phyloP scores from a whole-genome alignment of 2,329 filamentous ascomycete genomes.

The Myriosclerotinia duriaeana region DNA sequence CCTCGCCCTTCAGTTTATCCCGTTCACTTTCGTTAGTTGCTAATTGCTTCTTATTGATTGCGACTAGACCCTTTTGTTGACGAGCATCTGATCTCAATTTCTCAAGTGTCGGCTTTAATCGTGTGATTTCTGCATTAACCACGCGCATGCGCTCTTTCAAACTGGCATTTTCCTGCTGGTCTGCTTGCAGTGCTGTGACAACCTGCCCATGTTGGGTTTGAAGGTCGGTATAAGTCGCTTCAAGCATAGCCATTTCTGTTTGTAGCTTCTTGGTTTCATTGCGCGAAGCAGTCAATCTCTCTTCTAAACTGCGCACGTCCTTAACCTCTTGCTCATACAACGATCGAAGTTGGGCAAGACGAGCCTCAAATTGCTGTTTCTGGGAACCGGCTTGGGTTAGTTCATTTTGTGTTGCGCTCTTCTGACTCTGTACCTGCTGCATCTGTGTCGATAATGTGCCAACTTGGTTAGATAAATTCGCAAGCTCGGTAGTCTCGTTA shows the following conservation, averaged over 20 bases:
- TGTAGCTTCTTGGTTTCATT: constrained; percentile 83
- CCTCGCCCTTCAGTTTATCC: constrained; percentile 82
- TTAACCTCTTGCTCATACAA: constrained; percentile 94
- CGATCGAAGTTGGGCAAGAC: constrained; percentile 78
- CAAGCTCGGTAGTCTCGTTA: constrained; percentile 85
- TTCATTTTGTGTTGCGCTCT: constrained; percentile 75
- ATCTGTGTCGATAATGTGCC: constrained; percentile 88
- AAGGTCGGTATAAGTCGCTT: constrained; percentile 77
- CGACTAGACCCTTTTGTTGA: constrained; percentile 92
- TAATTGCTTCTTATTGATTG: constrained; percentile 98
- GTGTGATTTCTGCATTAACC: constrained; percentile 77
- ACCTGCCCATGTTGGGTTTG: constrained; percentile 80
- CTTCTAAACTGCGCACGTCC: constrained; percentile 79
- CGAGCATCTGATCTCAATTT: constrained; percentile 89
- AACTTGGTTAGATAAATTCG: constrained; percentile 95
- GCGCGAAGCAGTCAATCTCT: constrained; percentile 72
- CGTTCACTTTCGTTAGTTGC: constrained; percentile 84
- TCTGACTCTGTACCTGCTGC: constrained; percentile 86
- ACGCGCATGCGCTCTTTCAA: constrained; percentile 86
- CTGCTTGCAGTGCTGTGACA: constrained; percentile 70
- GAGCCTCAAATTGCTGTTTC: constrained; percentile 89
- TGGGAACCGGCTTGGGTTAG: constrained; percentile 78
- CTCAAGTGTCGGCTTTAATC: constrained; percentile 86
- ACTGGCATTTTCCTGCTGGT: constrained; percentile 82
- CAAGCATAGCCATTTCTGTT: constrained; percentile 78